A percentile compares a stretch with the other conserved stretches of the same genome.
Evolutionary conservation across 441 rosid genomes (phyloP).

Genomic region (Mallotus japonicus): DNA sequence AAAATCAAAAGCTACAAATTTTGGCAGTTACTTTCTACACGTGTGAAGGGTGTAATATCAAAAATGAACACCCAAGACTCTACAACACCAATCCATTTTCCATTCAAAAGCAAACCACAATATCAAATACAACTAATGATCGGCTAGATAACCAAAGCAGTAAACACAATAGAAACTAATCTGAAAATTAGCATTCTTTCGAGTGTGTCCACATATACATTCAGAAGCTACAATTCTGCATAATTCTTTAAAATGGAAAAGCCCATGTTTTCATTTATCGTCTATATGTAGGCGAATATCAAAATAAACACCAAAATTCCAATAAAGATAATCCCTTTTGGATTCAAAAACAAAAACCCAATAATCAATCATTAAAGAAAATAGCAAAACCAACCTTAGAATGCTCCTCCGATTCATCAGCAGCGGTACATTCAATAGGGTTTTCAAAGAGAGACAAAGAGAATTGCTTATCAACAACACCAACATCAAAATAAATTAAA

Average conservation of each 20-base stretch:
- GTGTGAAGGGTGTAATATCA: neutral
- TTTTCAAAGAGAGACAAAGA: conserved; percentile 81
- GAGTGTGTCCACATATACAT: neutral
- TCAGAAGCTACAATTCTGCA: conserved; percentile 4
- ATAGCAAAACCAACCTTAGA: conserved; percentile 33
- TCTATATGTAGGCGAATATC: too few species aligned
- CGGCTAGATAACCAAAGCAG: neutral
- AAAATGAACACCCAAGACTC: neutral
- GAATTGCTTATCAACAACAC: conserved; percentile 79
- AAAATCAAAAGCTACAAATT: neutral
- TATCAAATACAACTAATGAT: neutral
- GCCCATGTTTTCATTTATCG: neutral
- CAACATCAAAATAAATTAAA: conserved; percentile 84
- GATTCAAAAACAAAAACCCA: neutral
- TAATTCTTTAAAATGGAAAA: neutral
- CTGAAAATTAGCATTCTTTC: too few species aligned
- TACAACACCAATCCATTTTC: neutral
- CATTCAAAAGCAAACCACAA: neutral
- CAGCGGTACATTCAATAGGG: conserved; percentile 56
- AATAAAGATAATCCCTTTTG: neutral
- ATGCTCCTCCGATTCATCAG: neutral
- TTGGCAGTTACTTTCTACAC: neutral
- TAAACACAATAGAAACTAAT: too few species aligned
- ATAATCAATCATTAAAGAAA: neutral
- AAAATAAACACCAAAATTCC: neutral